phyloP scores from a whole-genome alignment of 2,329 filamentous ascomycete species.

The Onygenales sp. region DNA sequence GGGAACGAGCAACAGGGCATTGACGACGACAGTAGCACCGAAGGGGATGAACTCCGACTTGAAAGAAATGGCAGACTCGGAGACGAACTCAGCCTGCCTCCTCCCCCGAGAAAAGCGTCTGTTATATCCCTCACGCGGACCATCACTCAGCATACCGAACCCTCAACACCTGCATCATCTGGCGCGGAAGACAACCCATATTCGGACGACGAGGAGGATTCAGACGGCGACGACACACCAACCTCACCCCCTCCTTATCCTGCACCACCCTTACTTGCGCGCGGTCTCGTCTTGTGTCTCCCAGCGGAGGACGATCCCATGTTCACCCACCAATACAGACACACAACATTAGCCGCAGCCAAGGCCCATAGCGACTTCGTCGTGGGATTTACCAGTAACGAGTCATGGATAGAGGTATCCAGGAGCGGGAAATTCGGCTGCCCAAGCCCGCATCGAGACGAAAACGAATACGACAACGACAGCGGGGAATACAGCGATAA shows the following conservation, averaged over 20 bases:
- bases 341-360: slow-evolving; percentile 27
- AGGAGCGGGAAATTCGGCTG: slow-evolving; percentile 7
- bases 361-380: slow-evolving; percentile 33
- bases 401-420: slow-evolving; percentile 26
- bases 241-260: slow-evolving; percentile 7
- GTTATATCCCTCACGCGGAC: slow-evolving; percentile 35
- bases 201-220: slow-evolving; percentile 4
- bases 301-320: slow-evolving; percentile 22
- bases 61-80: background rate
- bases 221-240: slow-evolving; percentile 6
- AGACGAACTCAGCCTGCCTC: slow-evolving; percentile 13
- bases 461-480: slow-evolving; percentile 9
- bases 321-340: slow-evolving; percentile 25
- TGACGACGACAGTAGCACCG: slow-evolving; percentile 8
- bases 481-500: slow-evolving; percentile 3
- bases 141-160: slow-evolving; percentile 27
- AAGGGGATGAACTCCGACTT: slow-evolving; percentile 11
- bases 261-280: slow-evolving; percentile 25
- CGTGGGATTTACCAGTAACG: slow-evolving; percentile 25
- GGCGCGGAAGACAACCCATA: slow-evolving; percentile 3
- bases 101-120: slow-evolving; percentile 25
- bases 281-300: slow-evolving; percentile 27
- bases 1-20: slow-evolving; percentile 13
- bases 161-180: slow-evolving; percentile 12
- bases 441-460: slow-evolving; percentile 4